Base-by-base conservation (phyloP, 2,329 filamentous ascomycete species). In the Colletotrichum somersetense region DNA sequence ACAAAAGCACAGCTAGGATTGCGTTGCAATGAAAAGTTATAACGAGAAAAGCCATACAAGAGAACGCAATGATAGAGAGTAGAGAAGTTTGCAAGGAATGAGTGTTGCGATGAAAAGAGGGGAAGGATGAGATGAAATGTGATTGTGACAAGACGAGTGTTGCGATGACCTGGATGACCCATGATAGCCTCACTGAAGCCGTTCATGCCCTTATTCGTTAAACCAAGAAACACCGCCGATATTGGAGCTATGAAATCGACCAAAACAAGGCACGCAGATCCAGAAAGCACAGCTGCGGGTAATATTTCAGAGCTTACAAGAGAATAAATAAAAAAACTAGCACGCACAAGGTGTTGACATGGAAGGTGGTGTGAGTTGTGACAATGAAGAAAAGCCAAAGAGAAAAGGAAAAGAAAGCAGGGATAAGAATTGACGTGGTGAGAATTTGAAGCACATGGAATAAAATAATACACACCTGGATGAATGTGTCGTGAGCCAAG, bases 61-160 rank as follows among this genome's bases (percentile, higher is more conserved):
- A 58, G 20, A 8, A 12, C 38, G 20, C 12, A 20, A 35, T 38
- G 20, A 56, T 11, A 23, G 20, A 11, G 33, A 35, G 53, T 8
- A 14, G 2, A 23, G 1, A 35, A 20, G 1, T 20, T 6, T 0
- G 6, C 3, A n/a, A 33, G 6, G 18, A 8, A 55, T 4, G 3
- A 35, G 35, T 8, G 11, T 20, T 35, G 18, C 16, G 30, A 35
- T 3, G 18, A 55, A 18, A 33, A 20, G 52, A 20, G 20, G 11
- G n/a, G 52, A 20, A 10, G 11, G n/a, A 40, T 16, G 20, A 1
- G 7, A 58, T 12, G n/a, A 18, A 58, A n/a, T n/a, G 23, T 16
- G 14, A 12, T 42, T 58, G 8, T 26, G 6, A 4, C 4, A 23
- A 26, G 35, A 42, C 18, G 12, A 42, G 16, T 1, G n/a, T 26